Evolutionary conservation across 73 alveolate genomes (phyloP), one percentile per base, ranked within the genome.

Genomic region (Durusdinium trenchii): DNA sequence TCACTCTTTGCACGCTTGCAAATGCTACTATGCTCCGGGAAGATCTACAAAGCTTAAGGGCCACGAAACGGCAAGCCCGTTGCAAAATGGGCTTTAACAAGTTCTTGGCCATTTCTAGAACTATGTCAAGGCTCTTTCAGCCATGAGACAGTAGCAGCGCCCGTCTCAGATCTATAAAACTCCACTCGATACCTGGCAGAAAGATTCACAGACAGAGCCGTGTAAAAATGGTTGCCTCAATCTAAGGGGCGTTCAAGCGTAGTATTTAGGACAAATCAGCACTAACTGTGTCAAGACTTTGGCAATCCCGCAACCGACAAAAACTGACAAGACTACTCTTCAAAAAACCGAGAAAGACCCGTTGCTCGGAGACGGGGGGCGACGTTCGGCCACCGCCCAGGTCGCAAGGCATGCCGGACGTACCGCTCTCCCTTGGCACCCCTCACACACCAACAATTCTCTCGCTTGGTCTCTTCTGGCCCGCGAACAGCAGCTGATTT

Each of bases 101-200:
- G n/a, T n/a, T n/a, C n/a, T n/a, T n/a, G n/a, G n/a, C n/a, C n/a
- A n/a, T 69, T 4, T 16, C 82, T 26, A n/a, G 82, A 76, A 76
- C n/a, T n/a, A n/a, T n/a, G 61, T 76, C 86, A 89, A 50, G 64
- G 23, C 51, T 89, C 96, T 62, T 54, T 91, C 98, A 91, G 82
- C 98, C 98, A 91, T 75, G 98, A 91, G 32, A 91, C 90, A 42
- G 98, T 91, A 20, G 98, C 98, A n/a, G 98, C 98, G 40, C 98
- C 98, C 14, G 98, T 69, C 78, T 91, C 98, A 91, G 98, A 91
- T 91, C 98, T 79, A 78, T 91, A 91, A 78, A 91, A 91, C 57
- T 91, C 98, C n/a, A 91, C 98, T 14, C 98, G 90, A 91, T 91
- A 91, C 98, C 98, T 91, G 78, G 67, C 86, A 45, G 50, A 20